These are phyloP conservation scores for Paraleonurus japonicus DNA, from an alignment of 257 asterid species.

Conservation along the genomic window DNA sequence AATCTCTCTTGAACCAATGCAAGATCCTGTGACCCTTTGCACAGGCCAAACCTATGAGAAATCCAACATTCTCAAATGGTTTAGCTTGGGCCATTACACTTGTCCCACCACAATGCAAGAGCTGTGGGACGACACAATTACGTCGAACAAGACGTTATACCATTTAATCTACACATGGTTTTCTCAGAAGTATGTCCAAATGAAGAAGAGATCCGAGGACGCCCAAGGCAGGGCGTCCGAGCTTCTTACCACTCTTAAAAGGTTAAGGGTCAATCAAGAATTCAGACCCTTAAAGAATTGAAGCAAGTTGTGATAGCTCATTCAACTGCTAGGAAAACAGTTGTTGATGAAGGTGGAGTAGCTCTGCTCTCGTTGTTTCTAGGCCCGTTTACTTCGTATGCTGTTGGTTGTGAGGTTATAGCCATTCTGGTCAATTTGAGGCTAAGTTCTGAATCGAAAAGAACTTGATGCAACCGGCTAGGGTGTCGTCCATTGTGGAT, in stretches of 20 bases:
- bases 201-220: slow-evolving; percentile 69
- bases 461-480: slow-evolving; percentile 69
- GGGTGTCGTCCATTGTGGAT: slow-evolving; percentile 56
- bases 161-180: slow-evolving; percentile 63
- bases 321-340: slow-evolving; percentile 50
- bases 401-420: slow-evolving; percentile 59
- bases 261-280: slow-evolving; percentile 64
- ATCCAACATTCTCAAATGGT: slow-evolving; percentile 79
- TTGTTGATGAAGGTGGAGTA: slow-evolving; percentile 58
- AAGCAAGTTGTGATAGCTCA: slow-evolving; percentile 45
- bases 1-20: slow-evolving; percentile 78
- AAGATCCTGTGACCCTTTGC: slow-evolving; percentile 86
- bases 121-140: slow-evolving; percentile 65
- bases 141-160: slow-evolving; percentile 61
- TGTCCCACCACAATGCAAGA: slow-evolving; percentile 90
- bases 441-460: slow-evolving; percentile 44
- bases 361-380: slow-evolving; percentile 51
- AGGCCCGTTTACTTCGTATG: slow-evolving; percentile 71
- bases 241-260: slow-evolving; percentile 51
- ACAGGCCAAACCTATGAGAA: slow-evolving; percentile 84
- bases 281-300: slow-evolving; percentile 61
- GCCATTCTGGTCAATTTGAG: slow-evolving; percentile 53
- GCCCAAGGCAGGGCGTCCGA: slow-evolving; percentile 60
- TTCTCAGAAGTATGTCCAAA: slow-evolving; percentile 58
- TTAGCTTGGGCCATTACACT: slow-evolving; percentile 70